These are phyloP conservation scores for Magnaporthales sp. DNA, from an alignment of 2,329 filamentous ascomycete species.

Conservation along the genomic window DNA sequence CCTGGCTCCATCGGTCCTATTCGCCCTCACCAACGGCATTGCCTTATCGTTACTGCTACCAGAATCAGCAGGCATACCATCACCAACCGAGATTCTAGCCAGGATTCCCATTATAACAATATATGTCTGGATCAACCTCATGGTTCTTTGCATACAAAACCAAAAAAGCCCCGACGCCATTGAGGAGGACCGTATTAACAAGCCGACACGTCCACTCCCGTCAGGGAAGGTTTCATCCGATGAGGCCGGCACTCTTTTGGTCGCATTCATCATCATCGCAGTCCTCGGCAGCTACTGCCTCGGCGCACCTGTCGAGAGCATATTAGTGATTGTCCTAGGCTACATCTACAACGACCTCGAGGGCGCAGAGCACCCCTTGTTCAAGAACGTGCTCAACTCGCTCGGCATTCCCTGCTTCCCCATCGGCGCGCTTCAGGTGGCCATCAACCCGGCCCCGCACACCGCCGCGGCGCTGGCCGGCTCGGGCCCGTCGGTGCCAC, in stretches of 20 bases:
- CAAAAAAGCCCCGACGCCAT: conserved; percentile 7
- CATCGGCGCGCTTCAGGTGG: conserved; percentile 8
- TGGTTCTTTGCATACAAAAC: conserved; percentile 7
- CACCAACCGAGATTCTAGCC: background rate
- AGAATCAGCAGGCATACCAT: background rate
- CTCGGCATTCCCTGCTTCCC: conserved; percentile 9
- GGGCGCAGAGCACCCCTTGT: conserved; percentile 18
- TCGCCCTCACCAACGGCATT: conserved; percentile 6
- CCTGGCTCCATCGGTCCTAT: conserved; percentile 5
- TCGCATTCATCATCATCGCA: conserved; percentile 4
- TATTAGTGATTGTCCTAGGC: conserved; percentile 21
- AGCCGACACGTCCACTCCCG: conserved; percentile 11
- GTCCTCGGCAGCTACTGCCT: conserved; percentile 7
- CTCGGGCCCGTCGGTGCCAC: background rate
- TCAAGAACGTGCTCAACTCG: conserved; percentile 14
- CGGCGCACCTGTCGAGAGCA: conserved; percentile 17
- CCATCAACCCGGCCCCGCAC: conserved; percentile 2
- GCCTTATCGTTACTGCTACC: conserved; percentile 4
- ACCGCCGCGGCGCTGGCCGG: background rate
- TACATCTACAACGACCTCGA: conserved; percentile 33
- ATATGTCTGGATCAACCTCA: conserved; percentile 7
- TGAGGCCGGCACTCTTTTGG: conserved; percentile 9
- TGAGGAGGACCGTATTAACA: conserved; percentile 10
- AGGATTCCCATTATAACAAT: conserved; percentile 1
- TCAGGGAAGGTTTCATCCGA: conserved; percentile 18